A percentile compares a stretch with the other conserved stretches of the same genome.
phyloP scores from a whole-genome alignment of 202 grass and related monocot species.

The Bolboschoenoplectus hybrid region DNA sequence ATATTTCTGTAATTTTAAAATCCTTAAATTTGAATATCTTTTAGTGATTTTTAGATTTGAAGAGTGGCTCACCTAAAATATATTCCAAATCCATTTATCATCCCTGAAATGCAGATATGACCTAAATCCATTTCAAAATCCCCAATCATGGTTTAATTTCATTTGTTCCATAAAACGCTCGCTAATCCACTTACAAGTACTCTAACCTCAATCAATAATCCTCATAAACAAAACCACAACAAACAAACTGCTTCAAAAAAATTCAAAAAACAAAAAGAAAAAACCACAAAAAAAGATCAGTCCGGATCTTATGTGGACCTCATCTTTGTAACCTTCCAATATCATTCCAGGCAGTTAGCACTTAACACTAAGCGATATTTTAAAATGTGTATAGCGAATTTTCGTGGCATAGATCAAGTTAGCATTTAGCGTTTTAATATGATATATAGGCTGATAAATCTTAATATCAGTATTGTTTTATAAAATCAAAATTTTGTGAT shows the following conservation, averaged over 20 bases:
- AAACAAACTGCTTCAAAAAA: neutral
- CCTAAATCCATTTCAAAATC: neutral
- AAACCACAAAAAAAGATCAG: no score
- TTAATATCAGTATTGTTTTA: no score
- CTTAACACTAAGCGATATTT: no score
- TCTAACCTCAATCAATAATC: neutral
- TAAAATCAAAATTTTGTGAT: no score
- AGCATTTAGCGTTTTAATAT: no score
- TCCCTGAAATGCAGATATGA: neutral
- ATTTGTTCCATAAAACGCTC: neutral
- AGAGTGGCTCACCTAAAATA: constrained; percentile 16
- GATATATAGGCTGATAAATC: no score
- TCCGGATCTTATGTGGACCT: constrained; percentile 8
- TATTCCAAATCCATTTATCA: constrained; percentile 4
- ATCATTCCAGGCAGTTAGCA: neutral
- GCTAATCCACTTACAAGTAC: constrained; percentile 1
- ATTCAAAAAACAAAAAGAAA: no score
- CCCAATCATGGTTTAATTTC: neutral
- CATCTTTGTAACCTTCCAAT: neutral
- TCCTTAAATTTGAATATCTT: neutral
- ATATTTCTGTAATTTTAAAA: neutral
- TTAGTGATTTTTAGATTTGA: neutral
- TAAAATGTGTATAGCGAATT: no score
- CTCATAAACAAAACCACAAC: neutral
- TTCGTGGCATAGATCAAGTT: no score